Conservation (phyloP, 495 filamentous ascomycete species). For the Saxophila tyrrhenica region DNA sequence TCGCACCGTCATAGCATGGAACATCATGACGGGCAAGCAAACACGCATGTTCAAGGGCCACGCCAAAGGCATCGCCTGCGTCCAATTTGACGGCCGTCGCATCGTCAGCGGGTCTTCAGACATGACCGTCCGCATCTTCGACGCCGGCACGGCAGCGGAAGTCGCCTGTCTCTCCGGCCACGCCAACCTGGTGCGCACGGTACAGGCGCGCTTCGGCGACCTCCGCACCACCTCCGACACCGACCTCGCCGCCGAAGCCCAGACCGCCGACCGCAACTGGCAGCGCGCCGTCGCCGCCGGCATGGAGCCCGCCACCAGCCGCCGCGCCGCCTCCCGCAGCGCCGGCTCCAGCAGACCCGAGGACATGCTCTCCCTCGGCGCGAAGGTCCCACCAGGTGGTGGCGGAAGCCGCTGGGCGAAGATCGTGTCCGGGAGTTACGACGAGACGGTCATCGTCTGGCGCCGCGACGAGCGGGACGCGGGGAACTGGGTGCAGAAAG, state of each 20-base stretch:
- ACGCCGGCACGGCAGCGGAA: slow-evolving; percentile 69
- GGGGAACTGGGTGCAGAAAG: slow-evolving; percentile 47
- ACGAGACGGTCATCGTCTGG: slow-evolving; percentile 93
- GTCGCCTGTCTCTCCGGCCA: slow-evolving; percentile 79
- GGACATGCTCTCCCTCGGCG: slow-evolving; percentile 66
- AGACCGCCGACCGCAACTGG: slow-evolving; percentile 58
- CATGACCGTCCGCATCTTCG: slow-evolving; percentile 88
- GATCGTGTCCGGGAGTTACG: slow-evolving; percentile 92
- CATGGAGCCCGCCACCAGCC: slow-evolving; percentile 27
- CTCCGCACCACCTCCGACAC: slow-evolving; percentile 60
- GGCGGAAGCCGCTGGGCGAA: slow-evolving; percentile 75
- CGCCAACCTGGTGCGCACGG: slow-evolving; percentile 72
- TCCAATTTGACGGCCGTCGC: slow-evolving; percentile 92
- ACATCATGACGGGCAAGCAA: slow-evolving; percentile 67
- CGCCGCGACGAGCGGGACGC: slow-evolving; percentile 62
- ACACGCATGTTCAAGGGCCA: slow-evolving; percentile 72
- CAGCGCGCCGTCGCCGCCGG: slow-evolving; percentile 59
- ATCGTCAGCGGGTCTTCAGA: slow-evolving; percentile 95
- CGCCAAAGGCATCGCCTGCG: slow-evolving; percentile 90
- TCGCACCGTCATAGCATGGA: slow-evolving; percentile 84
- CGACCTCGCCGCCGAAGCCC: slow-evolving; percentile 58
- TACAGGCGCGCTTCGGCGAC: slow-evolving; percentile 89
- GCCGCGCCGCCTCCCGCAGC: slow-evolving; percentile 33
- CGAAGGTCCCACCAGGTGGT: slow-evolving; percentile 76
- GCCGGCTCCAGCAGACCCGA: slow-evolving; percentile 64